Base-by-base conservation (phyloP, 495 filamentous ascomycete species). In the Jackrogersella minutella region DNA sequence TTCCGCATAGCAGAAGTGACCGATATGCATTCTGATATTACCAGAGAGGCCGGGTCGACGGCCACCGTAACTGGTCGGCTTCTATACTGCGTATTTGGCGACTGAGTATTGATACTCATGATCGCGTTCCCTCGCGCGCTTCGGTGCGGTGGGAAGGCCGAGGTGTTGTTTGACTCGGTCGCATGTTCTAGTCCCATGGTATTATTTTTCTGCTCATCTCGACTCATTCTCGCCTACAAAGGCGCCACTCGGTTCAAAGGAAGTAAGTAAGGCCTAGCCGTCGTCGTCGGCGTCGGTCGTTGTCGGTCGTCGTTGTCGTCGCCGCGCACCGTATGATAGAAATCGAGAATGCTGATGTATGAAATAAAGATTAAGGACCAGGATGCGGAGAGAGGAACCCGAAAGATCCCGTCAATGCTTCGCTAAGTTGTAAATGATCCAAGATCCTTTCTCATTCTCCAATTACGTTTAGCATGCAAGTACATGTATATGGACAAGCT, bases 1-100 rank as follows among this genome's bases (percentile, higher is more conserved):
- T 99, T 99, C 70, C 96, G 92, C 90, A 99, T 97, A 24, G 93
- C 93, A 69, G 93, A 96, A 22, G 95, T 97, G 77, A 99, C 93
- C 34, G 93, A 90, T 76, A 99, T 98, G 76, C 96, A 99, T 90
- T 99, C 95, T 79, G 96, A 97, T 24, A 94, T 96, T 70, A 99
- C 93, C 62, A 99, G 79, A 40, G 96, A 93, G 55, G 97, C 92
- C 2, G 95, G 93, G 63, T 98, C 92, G 46, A 98, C 90, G 36
- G 95, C 93, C 43, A 98, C 93, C 9, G 92, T 82, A 22, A 86
- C 77, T 17, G 80, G 82, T 3, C 81, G 80, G 60, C 78, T 81
- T 51, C 80, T 74, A 60, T 82, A 84, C 46, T 82, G 79, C 70
- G 80, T 79, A 67, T 78, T 70, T 17, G 66, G 69, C 5, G 26